Evolutionary conservation across 2,329 filamentous ascomycete species (phyloP).

Genomic region (Cytospora piceicola): DNA sequence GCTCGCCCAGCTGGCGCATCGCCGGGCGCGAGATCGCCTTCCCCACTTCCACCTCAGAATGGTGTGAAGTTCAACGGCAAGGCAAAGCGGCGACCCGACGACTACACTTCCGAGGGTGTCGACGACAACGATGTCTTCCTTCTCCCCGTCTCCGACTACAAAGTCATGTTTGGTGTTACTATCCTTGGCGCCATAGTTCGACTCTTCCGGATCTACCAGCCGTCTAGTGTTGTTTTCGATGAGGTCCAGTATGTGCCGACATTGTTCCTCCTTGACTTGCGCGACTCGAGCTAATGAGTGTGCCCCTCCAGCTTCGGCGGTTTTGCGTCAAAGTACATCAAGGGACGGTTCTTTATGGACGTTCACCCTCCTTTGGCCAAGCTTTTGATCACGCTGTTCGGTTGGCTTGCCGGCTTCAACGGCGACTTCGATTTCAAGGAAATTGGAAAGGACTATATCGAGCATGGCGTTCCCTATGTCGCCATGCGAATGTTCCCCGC

Average conservation of each 20-base stretch:
- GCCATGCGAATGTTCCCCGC: slow-evolving; percentile 95
- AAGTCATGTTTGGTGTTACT: slow-evolving; percentile 73
- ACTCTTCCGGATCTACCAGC: slow-evolving; percentile 94
- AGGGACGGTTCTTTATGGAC: slow-evolving; percentile 99
- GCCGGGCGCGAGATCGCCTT: slow-evolving; percentile 36
- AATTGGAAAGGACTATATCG: slow-evolving; percentile 97
- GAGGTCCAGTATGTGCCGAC: slow-evolving; percentile 87
- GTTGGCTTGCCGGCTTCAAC: slow-evolving; percentile 92
- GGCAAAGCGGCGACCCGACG: slow-evolving; percentile 44
- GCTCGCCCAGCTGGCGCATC: slow-evolving; percentile 45
- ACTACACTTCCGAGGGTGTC: slow-evolving; percentile 79
- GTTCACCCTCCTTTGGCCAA: slow-evolving; percentile 98
- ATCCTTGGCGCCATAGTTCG: slow-evolving; percentile 78
- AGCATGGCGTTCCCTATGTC: slow-evolving; percentile 93
- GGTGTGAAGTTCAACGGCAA: slow-evolving; percentile 35
- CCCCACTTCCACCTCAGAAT: slow-evolving; percentile 30
- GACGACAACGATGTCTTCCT: slow-evolving; percentile 90
- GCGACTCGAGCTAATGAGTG: slow-evolving; percentile 12
- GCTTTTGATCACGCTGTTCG: slow-evolving; percentile 91
- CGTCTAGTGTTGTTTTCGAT: slow-evolving; percentile 95
- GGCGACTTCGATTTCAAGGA: slow-evolving; percentile 99
- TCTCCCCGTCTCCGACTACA: slow-evolving; percentile 82
- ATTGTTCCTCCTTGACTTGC: slow-evolving; percentile 12
- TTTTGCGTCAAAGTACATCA: slow-evolving; percentile 98
- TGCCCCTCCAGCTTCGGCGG: slow-evolving; percentile 77